phyloP scores from a whole-genome alignment of 2,329 filamentous ascomycete species.

The Gaeumannomyces tritici region DNA sequence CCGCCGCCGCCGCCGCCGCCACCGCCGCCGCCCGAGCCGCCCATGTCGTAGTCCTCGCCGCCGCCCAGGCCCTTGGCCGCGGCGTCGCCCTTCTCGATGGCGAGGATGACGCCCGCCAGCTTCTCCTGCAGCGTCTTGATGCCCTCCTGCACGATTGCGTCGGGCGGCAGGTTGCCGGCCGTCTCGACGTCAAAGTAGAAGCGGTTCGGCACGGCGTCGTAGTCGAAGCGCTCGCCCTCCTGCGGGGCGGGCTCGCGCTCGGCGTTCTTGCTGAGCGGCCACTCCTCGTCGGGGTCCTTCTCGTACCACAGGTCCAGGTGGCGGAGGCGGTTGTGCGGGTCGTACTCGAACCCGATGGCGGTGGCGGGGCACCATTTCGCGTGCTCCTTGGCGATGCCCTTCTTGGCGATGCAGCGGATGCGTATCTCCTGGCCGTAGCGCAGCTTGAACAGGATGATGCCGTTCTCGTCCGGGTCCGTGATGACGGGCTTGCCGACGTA shows the following conservation, averaged over 20 bases:
- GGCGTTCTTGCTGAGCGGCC: slow-evolving; percentile 72
- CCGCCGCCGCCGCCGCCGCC: slow-evolving; percentile 25
- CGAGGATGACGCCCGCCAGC: slow-evolving; percentile 59
- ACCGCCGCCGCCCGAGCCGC: slow-evolving; percentile 29
- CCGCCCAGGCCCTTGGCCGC: slow-evolving; percentile 19
- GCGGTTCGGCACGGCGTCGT: slow-evolving; percentile 69
- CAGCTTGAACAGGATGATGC: slow-evolving; percentile 82
- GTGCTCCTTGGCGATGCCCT: slow-evolving; percentile 97
- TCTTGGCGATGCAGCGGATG: slow-evolving; percentile 89
- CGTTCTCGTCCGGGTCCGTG: slow-evolving; percentile 70
- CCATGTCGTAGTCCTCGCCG: slow-evolving; percentile 40
- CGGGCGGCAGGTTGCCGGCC: slow-evolving; percentile 78
- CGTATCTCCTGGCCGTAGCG: slow-evolving; percentile 82
- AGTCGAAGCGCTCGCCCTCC: slow-evolving; percentile 83
- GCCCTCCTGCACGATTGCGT: slow-evolving; percentile 78
- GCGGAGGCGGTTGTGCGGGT: slow-evolving; percentile 89
- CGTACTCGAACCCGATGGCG: slow-evolving; percentile 94
- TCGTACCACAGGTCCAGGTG: slow-evolving; percentile 96
- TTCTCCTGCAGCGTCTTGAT: slow-evolving; percentile 87
- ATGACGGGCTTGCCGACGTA: slow-evolving; percentile 75
- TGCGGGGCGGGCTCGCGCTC: slow-evolving; percentile 70
- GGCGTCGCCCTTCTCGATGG: background rate
- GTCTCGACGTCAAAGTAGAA: slow-evolving; percentile 96
- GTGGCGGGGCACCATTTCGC: slow-evolving; percentile 94
- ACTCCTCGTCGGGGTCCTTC: slow-evolving; percentile 70